These are phyloP conservation scores for Aristolochia californica DNA, from an alignment of 164 flowering plant genomes.

Conservation along the genomic window DNA sequence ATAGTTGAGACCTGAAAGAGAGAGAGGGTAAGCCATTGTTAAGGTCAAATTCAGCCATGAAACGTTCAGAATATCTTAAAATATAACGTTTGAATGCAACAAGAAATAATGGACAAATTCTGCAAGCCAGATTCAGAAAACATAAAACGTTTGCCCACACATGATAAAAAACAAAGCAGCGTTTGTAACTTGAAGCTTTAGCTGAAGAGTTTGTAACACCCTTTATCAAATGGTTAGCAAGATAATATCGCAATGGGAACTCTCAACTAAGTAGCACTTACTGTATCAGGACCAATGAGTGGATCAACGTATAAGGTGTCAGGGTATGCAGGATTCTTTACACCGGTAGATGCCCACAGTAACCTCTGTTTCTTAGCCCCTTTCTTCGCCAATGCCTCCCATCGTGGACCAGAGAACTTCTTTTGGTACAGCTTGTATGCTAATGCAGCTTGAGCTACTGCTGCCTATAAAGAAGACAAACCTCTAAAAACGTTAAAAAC, in stretches of 20 bases:
- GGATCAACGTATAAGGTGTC: slow-evolving; percentile 93
- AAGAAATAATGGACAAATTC: too few species aligned
- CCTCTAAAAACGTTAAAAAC: not conserved
- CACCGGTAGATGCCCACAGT: slow-evolving; percentile 99
- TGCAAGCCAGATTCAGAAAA: too few species aligned
- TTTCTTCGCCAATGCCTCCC: slow-evolving; percentile 97
- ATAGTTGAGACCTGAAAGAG: slow-evolving; percentile 88
- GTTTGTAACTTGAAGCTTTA: too few species aligned
- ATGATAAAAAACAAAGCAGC: too few species aligned
- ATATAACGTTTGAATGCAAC: too few species aligned
- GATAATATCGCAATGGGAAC: too few species aligned
- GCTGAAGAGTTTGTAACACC: not conserved
- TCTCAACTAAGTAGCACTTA: slow-evolving; percentile 17
- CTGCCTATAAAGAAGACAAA: slow-evolving; percentile 48
- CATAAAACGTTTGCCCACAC: too few species aligned
- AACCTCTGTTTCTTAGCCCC: slow-evolving; percentile 99
- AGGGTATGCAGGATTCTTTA: slow-evolving; percentile 92
- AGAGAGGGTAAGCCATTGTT: too few species aligned
- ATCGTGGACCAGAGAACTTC: slow-evolving; percentile 98
- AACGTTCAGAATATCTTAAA: not conserved
- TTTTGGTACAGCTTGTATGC: slow-evolving; percentile 92
- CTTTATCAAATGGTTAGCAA: too few species aligned
- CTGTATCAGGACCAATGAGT: slow-evolving; percentile 95
- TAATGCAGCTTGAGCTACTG: slow-evolving; percentile 95
- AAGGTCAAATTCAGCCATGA: not conserved